Base-by-base conservation (phyloP, 768 basidiomycete species). In the Russula olivacea region DNA sequence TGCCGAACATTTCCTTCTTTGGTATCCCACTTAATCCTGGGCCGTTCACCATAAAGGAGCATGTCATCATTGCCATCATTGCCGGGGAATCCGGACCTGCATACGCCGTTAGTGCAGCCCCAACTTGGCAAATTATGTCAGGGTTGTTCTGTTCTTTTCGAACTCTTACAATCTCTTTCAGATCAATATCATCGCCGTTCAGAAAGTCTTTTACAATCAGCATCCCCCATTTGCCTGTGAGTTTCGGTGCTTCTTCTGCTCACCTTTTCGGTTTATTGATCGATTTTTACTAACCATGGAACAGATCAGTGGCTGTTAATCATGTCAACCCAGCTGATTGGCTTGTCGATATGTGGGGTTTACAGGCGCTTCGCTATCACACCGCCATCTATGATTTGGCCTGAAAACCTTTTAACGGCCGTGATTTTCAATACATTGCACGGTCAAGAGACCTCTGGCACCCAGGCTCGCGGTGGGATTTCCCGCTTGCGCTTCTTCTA, bases 21-120 rank as follows among this genome's bases (percentile, higher is more conserved):
- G 84, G 84, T 8, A 36, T 78, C 9, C 69, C 76, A 2, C 66
- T 87, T 49, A 87, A 87, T 68, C 85, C 85, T 12, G 88, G 89
- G 21, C 84, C 81, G 1, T 91, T 88, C 76, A 80, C 80, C 2
- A 82, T 89, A 69, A 91, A 91, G 74, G 88, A 89, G 71, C 85
- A 86, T 74, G 84, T 84, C 36, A 68, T 80, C 58, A 76, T 79
- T 61, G 74, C 69, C n/a, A 77, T 79, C 56, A 77, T 78, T 76
- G 76, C 76, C 49, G 74, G 77, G 40, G 76, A 73, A 23, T 68
- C 66, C 30, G 47, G 52, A 11, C 69, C 71, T 38, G 75, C 76
- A 2, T 75, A 75, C 55, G 75, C 74, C n/a, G 70, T 69, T 43
- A 48, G 69, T 68, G 4, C 10, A 38, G 43, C 17, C 17, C 2